Evolutionary conservation across 83 land plant genomes (phyloP), one percentile per base, ranked within the genome.

Genomic region (Larix sibirica): DNA sequence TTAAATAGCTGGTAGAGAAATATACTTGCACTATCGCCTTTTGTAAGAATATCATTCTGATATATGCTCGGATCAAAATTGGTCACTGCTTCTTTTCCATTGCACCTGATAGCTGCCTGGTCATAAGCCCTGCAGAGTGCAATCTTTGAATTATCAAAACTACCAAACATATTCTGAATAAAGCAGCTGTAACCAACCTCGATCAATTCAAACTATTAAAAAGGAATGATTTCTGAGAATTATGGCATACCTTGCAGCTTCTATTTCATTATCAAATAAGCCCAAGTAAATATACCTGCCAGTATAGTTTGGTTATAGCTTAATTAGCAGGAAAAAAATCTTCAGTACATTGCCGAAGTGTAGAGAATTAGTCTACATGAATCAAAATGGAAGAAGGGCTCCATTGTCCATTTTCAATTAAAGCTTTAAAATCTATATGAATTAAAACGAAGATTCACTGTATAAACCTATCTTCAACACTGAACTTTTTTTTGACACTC

Each of bases 41-140:
- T 9, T 47, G 12, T 47, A 47, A 47, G 54, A 7, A 68, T 38
- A n/a, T 89, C 87, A 38, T 80, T 77, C 61, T 77, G 83, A 60
- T 89, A 89, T 14, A 85, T 54, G 79, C 79, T 74, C 14, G 90
- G 87, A 59, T 89, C 91, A 79, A 89, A 89, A 58, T 89, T 89
- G 2, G 91, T 88, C 1, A 88, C 85, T 61, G 90, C 90, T 14
- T 88, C 88, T 62, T 77, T 86, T 26, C 90, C 88, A 44, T 84
- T 88, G 66, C 81, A 86, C 20, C 80, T 61, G 21, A 88, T 88
- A 20, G 88, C 90, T 9, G 90, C 91, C 81, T 80, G 81, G 38
- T 89, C 91, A 80, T 89, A 89, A 26, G 91, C 87, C 84, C 91
- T 89, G 83, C 66, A 33, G 3, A 33, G 36, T 33, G 36, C 36